Percentiles rank a stretch among this genome's conserved stretches.
These are phyloP conservation scores for Colletotrichum musae DNA, from an alignment of 2,329 filamentous ascomycete genomes.

Conservation along the genomic window DNA sequence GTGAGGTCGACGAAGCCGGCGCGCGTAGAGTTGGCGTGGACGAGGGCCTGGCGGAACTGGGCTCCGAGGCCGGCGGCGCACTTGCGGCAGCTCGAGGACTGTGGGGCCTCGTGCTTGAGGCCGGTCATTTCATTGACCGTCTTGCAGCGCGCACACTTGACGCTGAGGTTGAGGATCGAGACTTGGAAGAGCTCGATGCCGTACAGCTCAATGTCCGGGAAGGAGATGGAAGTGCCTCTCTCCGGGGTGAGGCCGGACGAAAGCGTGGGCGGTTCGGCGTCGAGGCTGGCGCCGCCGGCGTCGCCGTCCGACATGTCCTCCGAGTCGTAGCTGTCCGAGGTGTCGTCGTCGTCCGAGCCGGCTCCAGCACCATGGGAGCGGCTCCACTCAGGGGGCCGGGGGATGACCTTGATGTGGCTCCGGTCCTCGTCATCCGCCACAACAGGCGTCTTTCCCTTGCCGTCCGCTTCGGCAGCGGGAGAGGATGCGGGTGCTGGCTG, in stretches of 20 bases:
- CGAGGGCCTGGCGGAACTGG: slow-evolving; percentile 76
- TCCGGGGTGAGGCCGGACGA: slow-evolving; percentile 63
- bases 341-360: slow-evolving; percentile 61
- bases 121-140: slow-evolving; percentile 78
- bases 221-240: slow-evolving; percentile 82
- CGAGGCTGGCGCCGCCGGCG: slow-evolving; percentile 59
- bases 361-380: slow-evolving; percentile 58
- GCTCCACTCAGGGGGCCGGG: slow-evolving; percentile 84
- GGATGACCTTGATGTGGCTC: slow-evolving; percentile 79
- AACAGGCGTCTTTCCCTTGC: slow-evolving; percentile 44
- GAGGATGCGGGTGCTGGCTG: slow-evolving; percentile 41
- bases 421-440: slow-evolving; percentile 59
- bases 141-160: slow-evolving; percentile 87
- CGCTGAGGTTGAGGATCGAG: slow-evolving; percentile 74
- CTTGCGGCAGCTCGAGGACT: slow-evolving; percentile 70
- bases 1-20: slow-evolving; percentile 85
- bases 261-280: slow-evolving; percentile 49
- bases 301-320: slow-evolving; percentile 63
- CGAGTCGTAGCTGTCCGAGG: slow-evolving; percentile 57
- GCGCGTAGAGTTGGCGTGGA: slow-evolving; percentile 80
- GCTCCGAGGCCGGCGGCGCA: slow-evolving; percentile 68
- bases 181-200: slow-evolving; percentile 84
- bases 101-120: slow-evolving; percentile 70
- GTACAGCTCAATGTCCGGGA: slow-evolving; percentile 83
- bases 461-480: slow-evolving; percentile 28